Evolutionary conservation across 1,139 yeast species (phyloP).

Genomic region (Magnusiomyces fungicola): DNA sequence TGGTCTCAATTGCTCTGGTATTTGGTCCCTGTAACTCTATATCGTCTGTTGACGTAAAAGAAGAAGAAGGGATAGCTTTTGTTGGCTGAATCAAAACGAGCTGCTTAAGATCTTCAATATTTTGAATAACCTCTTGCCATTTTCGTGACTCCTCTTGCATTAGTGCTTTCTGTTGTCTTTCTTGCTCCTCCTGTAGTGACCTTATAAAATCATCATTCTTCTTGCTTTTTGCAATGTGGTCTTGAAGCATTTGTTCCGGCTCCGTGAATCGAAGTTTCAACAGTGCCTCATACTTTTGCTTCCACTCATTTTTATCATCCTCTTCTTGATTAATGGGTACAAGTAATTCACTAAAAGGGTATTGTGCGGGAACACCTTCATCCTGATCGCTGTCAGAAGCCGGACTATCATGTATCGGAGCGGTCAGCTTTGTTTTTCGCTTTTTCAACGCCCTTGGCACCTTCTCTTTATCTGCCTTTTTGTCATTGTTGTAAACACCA

Average conservation of each 20-base stretch:
- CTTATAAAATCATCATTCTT: neutral
- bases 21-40: too few species aligned
- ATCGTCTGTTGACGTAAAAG: too few species aligned
- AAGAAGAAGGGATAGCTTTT: too few species aligned
- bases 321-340: neutral
- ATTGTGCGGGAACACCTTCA: too few species aligned
- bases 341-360: too few species aligned
- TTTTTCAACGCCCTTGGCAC: too few species aligned
- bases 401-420: too few species aligned
- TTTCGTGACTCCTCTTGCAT: neutral
- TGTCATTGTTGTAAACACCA: neutral
- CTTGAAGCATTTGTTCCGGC: conserved; percentile 10
- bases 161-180: neutral
- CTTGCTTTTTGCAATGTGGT: too few species aligned
- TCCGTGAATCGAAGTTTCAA: conserved; percentile 11
- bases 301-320: conserved; percentile 11
- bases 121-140: neutral
- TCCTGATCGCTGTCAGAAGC: too few species aligned
- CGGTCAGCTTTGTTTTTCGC: too few species aligned
- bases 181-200: neutral
- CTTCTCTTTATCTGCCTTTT: neutral
- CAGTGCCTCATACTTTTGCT: conserved; percentile 10
- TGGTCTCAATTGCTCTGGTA: too few species aligned
- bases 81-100: too few species aligned
- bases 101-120: neutral